Percentiles rank a stretch among this genome's conserved stretches.
Conservation (phyloP, 2,329 filamentous ascomycete species). For the Botrytis fabae region DNA sequence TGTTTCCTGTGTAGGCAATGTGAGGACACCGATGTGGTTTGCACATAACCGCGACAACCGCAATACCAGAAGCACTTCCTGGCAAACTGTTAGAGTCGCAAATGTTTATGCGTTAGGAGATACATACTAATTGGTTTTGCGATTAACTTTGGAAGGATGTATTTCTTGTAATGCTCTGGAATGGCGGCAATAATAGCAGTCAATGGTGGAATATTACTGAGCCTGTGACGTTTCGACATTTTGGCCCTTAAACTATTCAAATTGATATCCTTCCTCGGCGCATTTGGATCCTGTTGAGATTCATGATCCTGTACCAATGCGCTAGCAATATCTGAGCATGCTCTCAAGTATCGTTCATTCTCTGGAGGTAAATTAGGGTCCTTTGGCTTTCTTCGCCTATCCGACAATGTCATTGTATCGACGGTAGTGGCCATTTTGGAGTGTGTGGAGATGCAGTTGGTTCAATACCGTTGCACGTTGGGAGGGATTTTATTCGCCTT, state of each 20-base stretch:
- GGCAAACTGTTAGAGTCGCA: constrained; percentile 26
- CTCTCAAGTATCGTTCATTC: constrained; percentile 90
- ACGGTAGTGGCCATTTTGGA: constrained; percentile 59
- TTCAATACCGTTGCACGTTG: not conserved
- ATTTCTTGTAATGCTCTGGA: constrained; percentile 99
- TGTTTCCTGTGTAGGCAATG: constrained; percentile 97
- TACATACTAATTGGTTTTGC: constrained; percentile 87
- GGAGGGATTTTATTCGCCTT: not conserved
- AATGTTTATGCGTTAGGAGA: not conserved
- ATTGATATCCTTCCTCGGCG: constrained; percentile 82
- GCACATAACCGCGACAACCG: constrained; percentile 99
- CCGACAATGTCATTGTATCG: constrained; percentile 56
- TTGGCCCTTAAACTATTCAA: constrained; percentile 85
- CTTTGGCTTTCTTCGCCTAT: constrained; percentile 60
- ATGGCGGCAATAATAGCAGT: constrained; percentile 98
- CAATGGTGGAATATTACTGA: constrained; percentile 84
- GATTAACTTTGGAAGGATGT: constrained; percentile 92
- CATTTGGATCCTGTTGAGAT: constrained; percentile 69
- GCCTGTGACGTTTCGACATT: constrained; percentile 87
- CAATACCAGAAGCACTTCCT: constrained; percentile 94
- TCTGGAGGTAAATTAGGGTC: constrained; percentile 79
- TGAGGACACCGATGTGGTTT: constrained; percentile 97
- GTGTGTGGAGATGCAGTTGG: not conserved
- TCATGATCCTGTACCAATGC: constrained; percentile 94
- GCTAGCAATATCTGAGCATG: constrained; percentile 93